Percentiles rank a stretch among this genome's conserved stretches.
Evolutionary conservation across 805 yeast species (phyloP).

Genomic region (Ogataea naganishii): DNA sequence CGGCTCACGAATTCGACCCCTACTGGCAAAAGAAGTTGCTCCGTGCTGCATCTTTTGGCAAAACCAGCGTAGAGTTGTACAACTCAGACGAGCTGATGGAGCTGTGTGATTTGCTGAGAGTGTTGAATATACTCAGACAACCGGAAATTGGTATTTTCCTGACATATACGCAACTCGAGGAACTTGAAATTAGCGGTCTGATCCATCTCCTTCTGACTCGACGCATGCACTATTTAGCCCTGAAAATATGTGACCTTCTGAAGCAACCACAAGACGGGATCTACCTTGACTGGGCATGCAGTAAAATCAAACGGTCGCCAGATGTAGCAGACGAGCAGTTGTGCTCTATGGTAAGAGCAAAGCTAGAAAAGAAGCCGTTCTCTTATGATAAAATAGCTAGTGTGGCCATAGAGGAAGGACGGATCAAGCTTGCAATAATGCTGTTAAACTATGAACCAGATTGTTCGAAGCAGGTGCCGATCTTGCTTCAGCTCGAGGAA

Average conservation of each 20-base stretch:
- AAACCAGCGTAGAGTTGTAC: conserved; percentile 45
- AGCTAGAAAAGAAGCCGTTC: conserved; percentile 34
- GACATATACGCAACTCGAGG: conserved; percentile 45
- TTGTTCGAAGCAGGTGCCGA: conserved; percentile 49
- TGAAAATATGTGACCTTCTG: conserved; percentile 48
- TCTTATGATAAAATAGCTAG: conserved; percentile 53
- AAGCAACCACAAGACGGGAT: conserved; percentile 41
- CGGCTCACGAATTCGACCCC: conserved; percentile 69
- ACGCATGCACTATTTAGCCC: conserved; percentile 50
- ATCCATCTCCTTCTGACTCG: conserved; percentile 51
- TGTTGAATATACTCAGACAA: conserved; percentile 61
- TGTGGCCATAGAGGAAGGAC: conserved; percentile 75
- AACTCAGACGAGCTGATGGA: conserved; percentile 56
- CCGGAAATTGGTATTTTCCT: conserved; percentile 60
- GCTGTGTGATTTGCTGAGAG: conserved; percentile 52
- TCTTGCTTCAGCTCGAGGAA: conserved; percentile 65
- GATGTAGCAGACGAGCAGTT: conserved; percentile 53
- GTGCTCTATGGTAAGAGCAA: conserved; percentile 37
- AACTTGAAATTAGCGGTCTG: conserved; percentile 47
- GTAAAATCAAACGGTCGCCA: conserved; percentile 49
- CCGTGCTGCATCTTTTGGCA: conserved; percentile 82
- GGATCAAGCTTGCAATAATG: conserved; percentile 56
- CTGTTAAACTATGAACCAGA: conserved; percentile 64
- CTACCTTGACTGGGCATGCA: conserved; percentile 74
- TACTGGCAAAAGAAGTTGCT: conserved; percentile 73